These are phyloP conservation scores for Casaregolazyma suthepensis DNA, from an alignment of 1,139 yeast genomes.

Conservation along the genomic window DNA sequence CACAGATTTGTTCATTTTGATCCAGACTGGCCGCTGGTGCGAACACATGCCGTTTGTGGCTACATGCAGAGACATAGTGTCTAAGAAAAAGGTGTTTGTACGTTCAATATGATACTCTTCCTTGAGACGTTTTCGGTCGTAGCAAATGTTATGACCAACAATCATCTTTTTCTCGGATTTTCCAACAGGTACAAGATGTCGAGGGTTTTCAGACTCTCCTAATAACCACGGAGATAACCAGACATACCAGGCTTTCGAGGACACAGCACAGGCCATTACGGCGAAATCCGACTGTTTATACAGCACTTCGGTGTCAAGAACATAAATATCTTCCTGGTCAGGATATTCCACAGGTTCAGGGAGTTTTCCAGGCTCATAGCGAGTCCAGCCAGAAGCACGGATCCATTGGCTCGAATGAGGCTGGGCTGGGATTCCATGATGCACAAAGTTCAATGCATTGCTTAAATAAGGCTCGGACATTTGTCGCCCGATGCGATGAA, in stretches of 20 bases:
- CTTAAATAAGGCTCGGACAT: constrained; percentile 55
- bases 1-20: constrained; percentile 38
- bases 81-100: constrained; percentile 72
- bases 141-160: constrained; percentile 87
- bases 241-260: constrained; percentile 80
- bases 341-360: constrained; percentile 68
- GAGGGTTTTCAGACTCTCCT: constrained; percentile 43
- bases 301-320: constrained; percentile 86
- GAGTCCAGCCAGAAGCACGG: constrained; percentile 67
- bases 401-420: constrained; percentile 37
- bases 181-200: constrained; percentile 61
- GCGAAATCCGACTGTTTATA: constrained; percentile 72
- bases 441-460: constrained; percentile 41
- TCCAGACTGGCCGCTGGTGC: constrained; percentile 78
- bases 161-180: constrained; percentile 37
- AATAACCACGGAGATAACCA: constrained; percentile 89
- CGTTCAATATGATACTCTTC: constrained; percentile 74
- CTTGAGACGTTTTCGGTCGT: constrained; percentile 76
- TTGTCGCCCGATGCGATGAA: constrained; percentile 56
- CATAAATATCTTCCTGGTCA: constrained; percentile 56
- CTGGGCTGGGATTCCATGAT: constrained; percentile 37
- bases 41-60: constrained; percentile 93
- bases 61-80: constrained; percentile 89
- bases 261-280: constrained; percentile 75
- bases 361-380: constrained; percentile 48